Evolutionary conservation across 768 basidiomycete species (phyloP), one percentile per base, ranked within the genome.

Genomic region (Hemileccinum rubropunctum): DNA sequence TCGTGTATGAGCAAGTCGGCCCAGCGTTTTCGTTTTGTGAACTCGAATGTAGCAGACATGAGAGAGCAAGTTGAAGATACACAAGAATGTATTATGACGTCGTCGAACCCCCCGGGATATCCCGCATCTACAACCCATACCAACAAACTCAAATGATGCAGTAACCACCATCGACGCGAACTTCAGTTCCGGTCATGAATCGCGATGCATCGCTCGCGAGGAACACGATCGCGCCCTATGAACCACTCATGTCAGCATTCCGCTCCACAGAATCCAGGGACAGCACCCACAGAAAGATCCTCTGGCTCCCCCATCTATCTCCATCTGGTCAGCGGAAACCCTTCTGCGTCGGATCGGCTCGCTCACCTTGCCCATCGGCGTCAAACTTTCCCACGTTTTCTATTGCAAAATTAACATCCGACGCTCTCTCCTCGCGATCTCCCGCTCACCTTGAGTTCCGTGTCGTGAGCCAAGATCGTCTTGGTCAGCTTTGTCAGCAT

Each of bases 91-190:
- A 23, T 38, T 49, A 65, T 62, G 65, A 63, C 67, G 67, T 67
- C 60, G 60, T 45, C 30, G 45, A n/a, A 34, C 34, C 37, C 45
- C 38, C n/a, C n/a, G n/a, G n/a, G n/a, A n/a, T n/a, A n/a, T n/a
- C n/a, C n/a, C n/a, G n/a, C n/a, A n/a, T n/a, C n/a, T n/a, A n/a
- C n/a, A n/a, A n/a, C n/a, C n/a, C n/a, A n/a, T n/a, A n/a, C n/a
- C n/a, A n/a, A n/a, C n/a, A n/a, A n/a, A n/a, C n/a, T 63, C 58
- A 90, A 56, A 88, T 73, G 37, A 74, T 60, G 66, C 88, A 91
- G 70, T 95, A 95, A 6, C 93, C 93, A 17, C 94, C 94, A 61
- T 98, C 95, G 40, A 97, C 82, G 9, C 85, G 83, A 49, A 91
- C 70, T 58, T 91, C 91, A 15, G 86, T 72, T 9, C 93, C 94